Evolutionary conservation across 352 stramenopile genomes (phyloP), one percentile per base, ranked within the genome.

Genomic region (Globisporangium spiculum): DNA sequence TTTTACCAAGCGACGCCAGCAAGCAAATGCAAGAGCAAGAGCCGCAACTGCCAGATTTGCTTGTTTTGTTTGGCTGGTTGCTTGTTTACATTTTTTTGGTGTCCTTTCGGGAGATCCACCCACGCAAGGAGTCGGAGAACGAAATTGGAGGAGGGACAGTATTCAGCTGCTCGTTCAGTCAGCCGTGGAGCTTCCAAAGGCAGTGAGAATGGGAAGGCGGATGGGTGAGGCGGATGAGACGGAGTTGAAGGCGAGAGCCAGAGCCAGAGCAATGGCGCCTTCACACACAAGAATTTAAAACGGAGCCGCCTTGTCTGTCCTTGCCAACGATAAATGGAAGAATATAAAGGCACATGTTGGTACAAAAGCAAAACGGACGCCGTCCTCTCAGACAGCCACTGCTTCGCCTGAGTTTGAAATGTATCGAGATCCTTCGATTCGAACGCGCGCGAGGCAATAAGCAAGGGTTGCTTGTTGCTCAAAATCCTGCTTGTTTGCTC

Each of bases 71-170:
- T 32, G 30, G 30, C 30, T 32, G 30, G 30, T 32, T 58, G 53
- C 16, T 60, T 30, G 36, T 44, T 44, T 30, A 32, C 30, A 32
- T 14, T 8, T 36, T 20, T 32, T 58, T 58, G 52, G 32, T 41
- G 24, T 59, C 53, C 41, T 48, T 54, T 54, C n/a, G 10, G 18
- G 18, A 14, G 2, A 57, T 24, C 22, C 18, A 66, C 60, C 46
- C 60, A 66, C 52, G 9, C 30, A 50, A 46, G 30, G 48, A 66
- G 61, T 59, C 61, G 61, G 61, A 59, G 48, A 32, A 30, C 30
- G 30, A 32, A 32, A 32, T 32, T 20, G 58, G 14, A 63, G 58
- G 55, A 60, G 55, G 55, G 55, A 60, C 55, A 60, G 55, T 60
- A 60, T 34, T 66, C 61, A 60, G 61, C 60, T 65, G 60, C 60